Evolutionary conservation across 441 rosid species (phyloP).

Genomic region (Melastoma candidum): DNA sequence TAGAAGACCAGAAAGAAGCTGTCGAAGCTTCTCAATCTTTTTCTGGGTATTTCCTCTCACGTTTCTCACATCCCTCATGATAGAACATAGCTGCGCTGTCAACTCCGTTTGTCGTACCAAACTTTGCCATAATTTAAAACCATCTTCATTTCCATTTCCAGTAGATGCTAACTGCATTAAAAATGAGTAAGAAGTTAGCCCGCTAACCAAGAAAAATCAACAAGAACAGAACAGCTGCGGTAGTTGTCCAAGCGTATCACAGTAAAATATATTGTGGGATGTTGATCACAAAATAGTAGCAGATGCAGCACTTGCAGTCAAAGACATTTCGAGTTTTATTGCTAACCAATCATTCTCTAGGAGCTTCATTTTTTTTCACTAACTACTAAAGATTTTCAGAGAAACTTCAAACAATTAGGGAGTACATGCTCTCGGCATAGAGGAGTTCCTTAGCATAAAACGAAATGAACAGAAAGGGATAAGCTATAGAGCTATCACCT

Average conservation of each 20-base stretch:
- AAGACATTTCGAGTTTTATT: too few relatives aligned
- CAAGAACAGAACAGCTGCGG: too few relatives aligned
- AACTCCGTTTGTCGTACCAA: constrained; percentile 89
- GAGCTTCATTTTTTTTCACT: too few relatives aligned
- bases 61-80: constrained; percentile 82
- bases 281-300: too few relatives aligned
- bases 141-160: constrained; percentile 65
- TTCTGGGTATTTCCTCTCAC: constrained; percentile 96
- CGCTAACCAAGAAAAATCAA: constrained; percentile 2
- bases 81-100: constrained; percentile 90
- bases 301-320: too few relatives aligned
- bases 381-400: not conserved
- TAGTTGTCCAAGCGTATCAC: too few relatives aligned
- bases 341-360: too few relatives aligned
- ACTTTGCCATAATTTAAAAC: constrained; percentile 78
- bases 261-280: too few relatives aligned
- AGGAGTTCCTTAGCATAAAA: not conserved
- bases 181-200: constrained; percentile 11
- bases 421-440: not conserved
- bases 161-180: constrained; percentile 54
- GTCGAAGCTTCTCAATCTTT: constrained; percentile 95
- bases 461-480: not conserved
- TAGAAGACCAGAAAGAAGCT: constrained; percentile 88
- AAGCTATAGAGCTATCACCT: constrained; percentile 38
- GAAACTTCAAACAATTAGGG: not conserved